phyloP scores from a whole-genome alignment of 2,329 filamentous ascomycete species.

The Sporothrix protearum region DNA sequence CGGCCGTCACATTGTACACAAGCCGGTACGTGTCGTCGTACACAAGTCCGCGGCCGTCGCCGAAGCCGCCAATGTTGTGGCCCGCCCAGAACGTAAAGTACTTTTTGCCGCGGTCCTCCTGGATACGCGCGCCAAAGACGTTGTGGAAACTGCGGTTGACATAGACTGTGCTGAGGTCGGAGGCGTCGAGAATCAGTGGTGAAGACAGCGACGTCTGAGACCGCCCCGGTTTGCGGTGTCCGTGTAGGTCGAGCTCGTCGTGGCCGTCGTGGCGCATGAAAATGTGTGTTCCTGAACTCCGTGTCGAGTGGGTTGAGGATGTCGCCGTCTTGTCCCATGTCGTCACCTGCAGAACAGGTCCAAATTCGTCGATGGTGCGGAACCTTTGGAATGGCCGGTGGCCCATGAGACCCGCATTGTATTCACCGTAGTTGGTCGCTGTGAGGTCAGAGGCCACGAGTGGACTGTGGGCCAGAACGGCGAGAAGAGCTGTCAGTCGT shows the following conservation, averaged over 20 bases:
- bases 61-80: slow-evolving; percentile 12
- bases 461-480: neutral
- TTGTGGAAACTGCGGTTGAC: slow-evolving; percentile 18
- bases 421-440: slow-evolving; percentile 17
- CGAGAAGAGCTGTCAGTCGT: neutral
- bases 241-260: neutral
- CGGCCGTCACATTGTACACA: slow-evolving; percentile 34
- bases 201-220: slow-evolving; percentile 6
- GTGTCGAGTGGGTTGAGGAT: neutral
- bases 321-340: slow-evolving; percentile 19
- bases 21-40: slow-evolving; percentile 23
- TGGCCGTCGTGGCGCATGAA: slow-evolving; percentile 25
- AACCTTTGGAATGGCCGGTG: slow-evolving; percentile 20
- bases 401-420: slow-evolving; percentile 21
- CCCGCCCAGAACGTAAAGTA: slow-evolving; percentile 25
- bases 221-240: neutral
- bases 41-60: slow-evolving; percentile 21
- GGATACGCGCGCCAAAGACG: slow-evolving; percentile 23
- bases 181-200: slow-evolving; percentile 20
- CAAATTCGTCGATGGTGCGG: slow-evolving; percentile 15
- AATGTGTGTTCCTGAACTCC: slow-evolving; percentile 20
- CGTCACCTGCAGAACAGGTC: slow-evolving; percentile 21
- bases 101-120: slow-evolving; percentile 18
- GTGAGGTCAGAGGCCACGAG: neutral
- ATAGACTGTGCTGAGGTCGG: slow-evolving; percentile 21